Conservation (phyloP, 208 protist species). For the Leishmania lainsoni region DNA sequence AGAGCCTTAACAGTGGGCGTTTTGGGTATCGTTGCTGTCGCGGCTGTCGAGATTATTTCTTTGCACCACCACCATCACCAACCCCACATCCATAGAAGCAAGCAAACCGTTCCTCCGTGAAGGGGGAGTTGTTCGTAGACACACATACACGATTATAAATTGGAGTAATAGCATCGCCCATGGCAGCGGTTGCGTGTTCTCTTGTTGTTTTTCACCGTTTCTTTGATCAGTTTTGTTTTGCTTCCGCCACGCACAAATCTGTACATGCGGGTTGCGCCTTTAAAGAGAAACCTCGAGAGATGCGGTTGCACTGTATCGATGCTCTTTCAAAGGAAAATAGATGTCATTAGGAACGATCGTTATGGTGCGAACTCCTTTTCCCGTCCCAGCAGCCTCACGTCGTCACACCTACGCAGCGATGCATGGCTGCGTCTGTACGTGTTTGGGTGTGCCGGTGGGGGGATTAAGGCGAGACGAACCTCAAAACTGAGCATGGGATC, state of each 20-base stretch:
- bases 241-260: slow-evolving; percentile 1
- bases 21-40: not conserved
- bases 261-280: not conserved
- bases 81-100: slow-evolving; percentile 3
- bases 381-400: not conserved
- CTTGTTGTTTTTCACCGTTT: slow-evolving; percentile 18
- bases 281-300: not conserved
- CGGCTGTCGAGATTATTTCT: not conserved
- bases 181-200: not conserved
- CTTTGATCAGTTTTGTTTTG: slow-evolving; percentile 11
- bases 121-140: not conserved
- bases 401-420: not conserved
- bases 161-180: not conserved
- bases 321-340: not conserved
- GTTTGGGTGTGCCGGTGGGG: not conserved
- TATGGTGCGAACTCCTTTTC: not conserved
- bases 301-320: not conserved
- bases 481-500: not conserved
- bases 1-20: not conserved
- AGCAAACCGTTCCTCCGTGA: not conserved
- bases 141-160: not conserved
- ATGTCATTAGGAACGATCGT: not conserved
- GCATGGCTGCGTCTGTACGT: not conserved
- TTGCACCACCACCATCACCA: not conserved
- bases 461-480: not conserved